A percentile compares a stretch with the other conserved stretches of the same genome.
Conservation (phyloP, 352 stramenopile species). For the Phytophthora tentaculata region DNA sequence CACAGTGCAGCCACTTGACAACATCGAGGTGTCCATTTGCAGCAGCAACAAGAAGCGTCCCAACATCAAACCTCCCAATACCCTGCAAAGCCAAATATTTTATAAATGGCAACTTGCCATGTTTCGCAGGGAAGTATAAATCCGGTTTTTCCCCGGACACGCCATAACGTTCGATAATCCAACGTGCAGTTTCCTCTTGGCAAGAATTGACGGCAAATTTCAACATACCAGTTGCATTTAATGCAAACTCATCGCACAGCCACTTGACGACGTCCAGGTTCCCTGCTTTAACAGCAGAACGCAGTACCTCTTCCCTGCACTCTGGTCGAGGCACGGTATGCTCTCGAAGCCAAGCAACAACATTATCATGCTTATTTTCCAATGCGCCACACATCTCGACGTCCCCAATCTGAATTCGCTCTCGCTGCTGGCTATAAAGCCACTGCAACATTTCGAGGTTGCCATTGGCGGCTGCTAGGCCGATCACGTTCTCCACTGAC, state of each 20-base stretch:
- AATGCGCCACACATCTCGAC: slow-evolving; percentile 26
- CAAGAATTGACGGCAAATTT: slow-evolving; percentile 3
- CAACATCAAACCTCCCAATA: neutral
- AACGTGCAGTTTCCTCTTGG: slow-evolving; percentile 19
- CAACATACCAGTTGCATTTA: slow-evolving; percentile 8
- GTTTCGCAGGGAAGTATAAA: slow-evolving; percentile 11
- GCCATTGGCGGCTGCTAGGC: slow-evolving; percentile 16
- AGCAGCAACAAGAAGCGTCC: slow-evolving; percentile 14
- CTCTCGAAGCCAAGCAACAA: slow-evolving; percentile 51
- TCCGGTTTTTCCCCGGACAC: neutral
- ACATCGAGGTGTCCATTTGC: slow-evolving; percentile 1
- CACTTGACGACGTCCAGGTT: slow-evolving; percentile 20
- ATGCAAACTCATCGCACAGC: slow-evolving; percentile 16
- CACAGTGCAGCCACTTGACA: slow-evolving; percentile 5
- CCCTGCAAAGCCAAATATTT: slow-evolving; percentile 12
- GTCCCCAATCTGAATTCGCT: slow-evolving; percentile 12
- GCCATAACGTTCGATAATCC: slow-evolving; percentile 27
- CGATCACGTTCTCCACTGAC: slow-evolving; percentile 20
- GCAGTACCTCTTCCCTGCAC: slow-evolving; percentile 8
- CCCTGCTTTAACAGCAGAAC: slow-evolving; percentile 14
- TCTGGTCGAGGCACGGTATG: slow-evolving; percentile 19
- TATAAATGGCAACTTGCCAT: slow-evolving; percentile 24
- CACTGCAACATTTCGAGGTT: slow-evolving; percentile 24
- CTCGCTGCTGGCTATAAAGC: slow-evolving; percentile 19
- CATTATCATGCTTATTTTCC: slow-evolving; percentile 43